Conservation (phyloP, 2,329 filamentous ascomycete species). For the Talaromyces islandicus region DNA sequence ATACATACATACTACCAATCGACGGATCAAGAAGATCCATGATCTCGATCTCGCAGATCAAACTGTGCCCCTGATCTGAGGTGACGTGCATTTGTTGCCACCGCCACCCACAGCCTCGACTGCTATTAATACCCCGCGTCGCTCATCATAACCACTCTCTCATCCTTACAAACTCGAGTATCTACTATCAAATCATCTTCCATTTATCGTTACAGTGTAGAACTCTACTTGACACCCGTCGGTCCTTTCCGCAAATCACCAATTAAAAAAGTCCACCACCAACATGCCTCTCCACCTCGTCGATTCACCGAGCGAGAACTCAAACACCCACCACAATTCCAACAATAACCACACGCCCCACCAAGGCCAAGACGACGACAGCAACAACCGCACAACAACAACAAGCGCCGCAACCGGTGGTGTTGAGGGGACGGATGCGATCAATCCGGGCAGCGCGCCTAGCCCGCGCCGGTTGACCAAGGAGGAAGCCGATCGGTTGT, state of each 20-base stretch:
- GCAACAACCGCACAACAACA: constrained; percentile 11
- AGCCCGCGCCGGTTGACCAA: constrained; percentile 27
- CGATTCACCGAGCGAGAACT: background rate
- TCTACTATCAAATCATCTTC: background rate
- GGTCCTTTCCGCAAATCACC: background rate
- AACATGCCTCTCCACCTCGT: background rate
- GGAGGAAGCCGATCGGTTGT: constrained; percentile 38
- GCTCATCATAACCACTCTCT: background rate
- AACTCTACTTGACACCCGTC: background rate
- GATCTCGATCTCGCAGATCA: background rate
- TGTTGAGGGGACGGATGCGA: constrained; percentile 10
- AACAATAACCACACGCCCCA: background rate
- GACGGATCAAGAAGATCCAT: too few species aligned
- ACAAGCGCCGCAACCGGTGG: constrained; percentile 14
- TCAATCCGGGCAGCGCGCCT: constrained; percentile 14
- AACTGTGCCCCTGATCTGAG: background rate
- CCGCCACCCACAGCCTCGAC: background rate
- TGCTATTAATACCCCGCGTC: background rate
- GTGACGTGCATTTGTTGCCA: background rate
- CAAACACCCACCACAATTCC: background rate
- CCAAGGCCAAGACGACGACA: background rate
- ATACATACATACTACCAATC: too few species aligned
- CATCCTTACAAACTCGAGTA: background rate
- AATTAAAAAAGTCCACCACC: background rate
- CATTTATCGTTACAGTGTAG: background rate